These are phyloP conservation scores for Amphibolis antarctica DNA, from an alignment of 106 monocot species.

Conservation along the genomic window DNA sequence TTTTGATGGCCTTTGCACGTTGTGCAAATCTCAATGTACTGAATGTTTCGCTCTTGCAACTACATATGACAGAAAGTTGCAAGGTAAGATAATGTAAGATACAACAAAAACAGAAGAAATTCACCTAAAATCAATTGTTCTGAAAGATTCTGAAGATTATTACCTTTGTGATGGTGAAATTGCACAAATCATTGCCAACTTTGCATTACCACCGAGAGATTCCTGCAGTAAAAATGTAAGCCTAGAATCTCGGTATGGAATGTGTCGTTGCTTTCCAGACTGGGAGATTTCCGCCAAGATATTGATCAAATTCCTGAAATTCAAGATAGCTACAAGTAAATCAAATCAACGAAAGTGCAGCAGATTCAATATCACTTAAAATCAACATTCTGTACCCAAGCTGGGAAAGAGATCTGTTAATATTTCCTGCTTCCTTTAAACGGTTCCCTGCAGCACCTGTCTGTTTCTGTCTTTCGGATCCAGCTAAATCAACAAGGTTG, in stretches of 20 bases:
- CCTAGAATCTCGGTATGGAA: slow-evolving; percentile 95
- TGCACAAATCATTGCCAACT: slow-evolving; percentile 93
- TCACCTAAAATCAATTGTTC: not conserved
- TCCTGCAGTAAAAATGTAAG: slow-evolving; percentile 95
- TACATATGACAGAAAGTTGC: slow-evolving; percentile 21
- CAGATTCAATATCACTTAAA: not conserved
- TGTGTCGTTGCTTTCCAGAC: slow-evolving; percentile 88
- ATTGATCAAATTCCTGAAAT: slow-evolving; percentile 83
- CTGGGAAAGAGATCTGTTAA: slow-evolving; percentile 98
- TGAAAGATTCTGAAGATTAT: not conserved
- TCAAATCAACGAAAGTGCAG: not conserved
- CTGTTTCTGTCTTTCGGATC: slow-evolving; percentile 91
- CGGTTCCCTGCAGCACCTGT: slow-evolving; percentile 86
- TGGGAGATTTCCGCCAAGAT: slow-evolving; percentile 89
- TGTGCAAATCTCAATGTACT: slow-evolving; percentile 96
- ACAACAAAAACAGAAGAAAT: not conserved
- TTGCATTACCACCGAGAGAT: slow-evolving; percentile 99
- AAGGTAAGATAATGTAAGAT: not conserved
- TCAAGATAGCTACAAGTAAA: slow-evolving; percentile 8
- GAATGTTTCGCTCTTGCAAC: slow-evolving; percentile 86
- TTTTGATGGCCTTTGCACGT: slow-evolving; percentile 89
- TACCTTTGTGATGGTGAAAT: slow-evolving; percentile 83
- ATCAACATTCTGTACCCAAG: slow-evolving; percentile 82
- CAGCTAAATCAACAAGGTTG: slow-evolving; percentile 96
- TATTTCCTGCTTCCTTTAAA: slow-evolving; percentile 96